Evolutionary conservation across 2,329 filamentous ascomycete genomes (phyloP), one percentile per base, ranked within the genome.

Genomic region (Beauveria sp.): DNA sequence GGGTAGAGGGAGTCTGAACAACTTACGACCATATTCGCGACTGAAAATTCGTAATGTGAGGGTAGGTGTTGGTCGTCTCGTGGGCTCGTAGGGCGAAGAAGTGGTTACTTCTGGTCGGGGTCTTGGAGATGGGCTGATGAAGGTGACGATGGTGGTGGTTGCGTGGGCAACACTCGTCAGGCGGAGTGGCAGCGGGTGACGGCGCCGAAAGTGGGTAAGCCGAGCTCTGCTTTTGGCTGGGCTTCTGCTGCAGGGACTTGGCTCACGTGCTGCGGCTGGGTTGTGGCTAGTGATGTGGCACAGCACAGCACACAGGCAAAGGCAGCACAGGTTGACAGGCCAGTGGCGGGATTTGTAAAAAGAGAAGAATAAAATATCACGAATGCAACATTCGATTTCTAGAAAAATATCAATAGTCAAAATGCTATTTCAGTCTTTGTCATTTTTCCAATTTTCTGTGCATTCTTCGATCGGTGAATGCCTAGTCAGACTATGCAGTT

Each of bases 141-240:
- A 34, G 26, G 57, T 60, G 57, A 60, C 48, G 38, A 59, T 51
- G 49, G 34, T 38, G 42, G 57, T 52, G 61, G 61, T 62, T 62
- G 61, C 61, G 55, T 62, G 55, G 61, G 61, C 61, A 54, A 62
- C 61, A 12, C 48, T 60, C 24, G 38, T 60, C 57, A 45, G 57
- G 57, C 48, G 57, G 38, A 60, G 46, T 28, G 45, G 40, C 28
- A 40, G 52, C 52, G 51, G 43, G 51, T 61, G 51, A 55, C 34
- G 20, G 59, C 20, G 26, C 51, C 42, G 50, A 31, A 31, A 55
- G 59, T 48, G 50, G 59, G 51, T 40, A 48, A 48, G 50, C 42
- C 22, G 43, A 56, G 45, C 50, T 55, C 49, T 43, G 55, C 20
- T 59, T 43, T 40, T 54, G 31, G 38, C 31, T 20, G 43, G 42